Conservation (phyloP, 345 rosid species). For the Lepidium aucheri region DNA sequence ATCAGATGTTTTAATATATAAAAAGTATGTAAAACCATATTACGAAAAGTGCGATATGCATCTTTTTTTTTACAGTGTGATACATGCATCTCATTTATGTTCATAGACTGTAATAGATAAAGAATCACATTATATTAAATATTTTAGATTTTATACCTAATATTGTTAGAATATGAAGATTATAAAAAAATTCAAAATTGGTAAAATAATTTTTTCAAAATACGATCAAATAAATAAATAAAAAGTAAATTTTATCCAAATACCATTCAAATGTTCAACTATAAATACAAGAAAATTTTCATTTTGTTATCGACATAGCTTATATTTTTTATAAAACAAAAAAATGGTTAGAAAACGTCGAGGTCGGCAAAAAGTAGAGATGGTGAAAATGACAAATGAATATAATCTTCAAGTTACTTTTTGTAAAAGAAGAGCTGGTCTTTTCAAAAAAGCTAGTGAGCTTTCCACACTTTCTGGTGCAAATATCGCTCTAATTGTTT, state of each 20-base stretch:
- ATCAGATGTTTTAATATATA: too few species aligned
- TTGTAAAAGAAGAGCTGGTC: slow-evolving; percentile 20
- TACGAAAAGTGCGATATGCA: background rate
- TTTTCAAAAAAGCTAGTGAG: slow-evolving; percentile 24
- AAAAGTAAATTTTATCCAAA: background rate
- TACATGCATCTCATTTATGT: background rate
- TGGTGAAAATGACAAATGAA: slow-evolving; percentile 18
- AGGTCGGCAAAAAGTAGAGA: slow-evolving; percentile 22
- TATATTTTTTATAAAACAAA: background rate
- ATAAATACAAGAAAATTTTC: slow-evolving; percentile 3
- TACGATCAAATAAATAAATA: background rate
- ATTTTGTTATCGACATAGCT: background rate
- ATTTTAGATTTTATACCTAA: background rate
- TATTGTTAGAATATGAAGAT: slow-evolving; percentile 2
- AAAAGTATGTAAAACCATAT: background rate
- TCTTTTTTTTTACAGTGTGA: background rate
- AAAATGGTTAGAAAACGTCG: slow-evolving; percentile 30
- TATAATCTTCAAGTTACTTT: slow-evolving; percentile 19
- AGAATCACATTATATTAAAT: background rate
- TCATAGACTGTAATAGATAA: background rate
- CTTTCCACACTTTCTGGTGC: slow-evolving; percentile 19
- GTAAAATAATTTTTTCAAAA: background rate
- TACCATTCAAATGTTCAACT: background rate
- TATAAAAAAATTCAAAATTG: background rate
- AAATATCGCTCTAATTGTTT: slow-evolving; percentile 10